These are phyloP conservation scores for Colletotrichum sp. DNA, from an alignment of 2,329 filamentous ascomycete genomes.

Conservation along the genomic window DNA sequence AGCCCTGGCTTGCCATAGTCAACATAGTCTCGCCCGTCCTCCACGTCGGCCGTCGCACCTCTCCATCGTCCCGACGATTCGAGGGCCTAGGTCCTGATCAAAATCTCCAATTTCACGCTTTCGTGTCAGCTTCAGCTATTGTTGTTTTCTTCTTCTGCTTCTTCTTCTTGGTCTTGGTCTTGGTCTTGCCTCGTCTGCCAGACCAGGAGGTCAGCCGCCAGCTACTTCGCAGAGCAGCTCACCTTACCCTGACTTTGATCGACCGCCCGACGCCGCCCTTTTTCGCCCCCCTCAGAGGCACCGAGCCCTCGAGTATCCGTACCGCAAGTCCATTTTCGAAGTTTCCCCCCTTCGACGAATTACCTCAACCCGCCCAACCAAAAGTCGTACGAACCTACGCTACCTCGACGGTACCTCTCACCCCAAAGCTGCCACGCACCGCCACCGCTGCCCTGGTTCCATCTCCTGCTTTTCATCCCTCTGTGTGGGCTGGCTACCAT, in stretches of 20 bases:
- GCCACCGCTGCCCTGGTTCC: background rate
- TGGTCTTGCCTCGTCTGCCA: conserved; percentile 10
- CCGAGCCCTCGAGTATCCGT: background rate
- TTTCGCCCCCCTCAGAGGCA: background rate
- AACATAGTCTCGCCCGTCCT: conserved; percentile 16
- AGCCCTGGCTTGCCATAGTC: conserved; percentile 20
- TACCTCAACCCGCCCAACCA: conserved; percentile 1
- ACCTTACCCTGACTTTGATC: background rate
- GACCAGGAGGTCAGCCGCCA: background rate
- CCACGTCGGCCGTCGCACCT: conserved; percentile 19
- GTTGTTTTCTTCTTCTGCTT: background rate
- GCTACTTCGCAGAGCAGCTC: background rate
- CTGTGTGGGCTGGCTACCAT: conserved; percentile 2
- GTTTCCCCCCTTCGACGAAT: background rate
- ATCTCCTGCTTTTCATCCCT: background rate
- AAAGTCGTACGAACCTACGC: conserved; percentile 7
- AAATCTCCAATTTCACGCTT: conserved; percentile 2
- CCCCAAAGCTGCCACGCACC: background rate
- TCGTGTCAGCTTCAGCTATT: background rate
- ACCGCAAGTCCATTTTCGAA: background rate
- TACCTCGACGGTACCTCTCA: conserved; percentile 3
- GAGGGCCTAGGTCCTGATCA: conserved; percentile 8
- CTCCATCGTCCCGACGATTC: conserved; percentile 12
- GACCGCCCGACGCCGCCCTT: background rate
- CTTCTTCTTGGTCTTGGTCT: background rate